These are phyloP conservation scores for Talaromyces proteolyticus DNA, from an alignment of 495 filamentous ascomycete species.

Conservation along the genomic window DNA sequence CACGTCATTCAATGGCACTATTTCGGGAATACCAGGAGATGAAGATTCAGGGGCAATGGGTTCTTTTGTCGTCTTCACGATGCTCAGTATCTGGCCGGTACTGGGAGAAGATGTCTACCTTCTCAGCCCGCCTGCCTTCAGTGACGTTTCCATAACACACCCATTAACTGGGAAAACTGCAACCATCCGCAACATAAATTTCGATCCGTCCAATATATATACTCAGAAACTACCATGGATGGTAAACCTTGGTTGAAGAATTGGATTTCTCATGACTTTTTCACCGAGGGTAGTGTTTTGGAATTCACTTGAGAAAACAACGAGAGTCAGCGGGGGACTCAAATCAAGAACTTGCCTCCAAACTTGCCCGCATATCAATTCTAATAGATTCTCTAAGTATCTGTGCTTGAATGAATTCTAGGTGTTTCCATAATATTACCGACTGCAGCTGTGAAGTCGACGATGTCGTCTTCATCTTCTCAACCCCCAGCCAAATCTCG, in stretches of 20 bases:
- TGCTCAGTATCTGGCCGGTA: slow-evolving; percentile 71
- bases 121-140: slow-evolving; percentile 61
- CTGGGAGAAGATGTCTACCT: slow-evolving; percentile 71
- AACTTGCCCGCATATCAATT: slow-evolving; percentile 32
- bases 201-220: slow-evolving; percentile 53
- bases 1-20: slow-evolving; percentile 52
- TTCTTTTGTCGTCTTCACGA: slow-evolving; percentile 60
- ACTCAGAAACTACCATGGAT: slow-evolving; percentile 42
- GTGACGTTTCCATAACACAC: slow-evolving; percentile 53
- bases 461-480: too few relatives aligned
- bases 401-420: too few relatives aligned
- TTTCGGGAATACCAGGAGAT: slow-evolving; percentile 60
- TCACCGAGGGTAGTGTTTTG: slow-evolving; percentile 39
- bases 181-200: slow-evolving; percentile 54
- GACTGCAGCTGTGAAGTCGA: too few relatives aligned
- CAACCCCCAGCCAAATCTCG: too few relatives aligned
- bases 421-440: too few relatives aligned
- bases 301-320: slow-evolving; percentile 39
- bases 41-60: slow-evolving; percentile 71
- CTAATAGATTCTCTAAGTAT: too few relatives aligned
- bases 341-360: slow-evolving; percentile 42
- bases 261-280: slow-evolving; percentile 52
- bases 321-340: slow-evolving; percentile 48
- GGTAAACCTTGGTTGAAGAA: slow-evolving; percentile 45
- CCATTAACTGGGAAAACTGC: slow-evolving; percentile 53